A percentile compares a stretch with the other conserved stretches of the same genome.
Conservation (phyloP, 208 protist genomes). For the Leishmania amazonensis region DNA sequence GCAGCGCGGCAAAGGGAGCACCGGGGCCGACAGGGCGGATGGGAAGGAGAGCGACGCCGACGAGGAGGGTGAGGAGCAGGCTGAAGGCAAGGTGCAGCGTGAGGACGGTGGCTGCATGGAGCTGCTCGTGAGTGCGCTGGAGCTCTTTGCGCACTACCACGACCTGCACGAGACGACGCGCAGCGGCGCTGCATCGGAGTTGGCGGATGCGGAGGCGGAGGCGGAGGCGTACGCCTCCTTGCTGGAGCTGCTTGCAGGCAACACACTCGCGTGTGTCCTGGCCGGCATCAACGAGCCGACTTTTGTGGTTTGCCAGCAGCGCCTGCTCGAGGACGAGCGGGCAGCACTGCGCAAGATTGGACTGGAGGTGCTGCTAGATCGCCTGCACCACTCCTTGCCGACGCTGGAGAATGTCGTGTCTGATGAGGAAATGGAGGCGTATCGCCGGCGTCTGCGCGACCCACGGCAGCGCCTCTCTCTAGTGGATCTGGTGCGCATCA, state of each 20-base stretch:
- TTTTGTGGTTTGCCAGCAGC: slow-evolving; percentile 81
- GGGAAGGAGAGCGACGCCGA: slow-evolving; percentile 25
- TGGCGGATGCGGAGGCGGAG: slow-evolving; percentile 30
- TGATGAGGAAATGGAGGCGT: slow-evolving; percentile 77
- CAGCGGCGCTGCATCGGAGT: background rate
- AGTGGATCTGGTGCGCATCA: slow-evolving; percentile 77
- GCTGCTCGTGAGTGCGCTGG: slow-evolving; percentile 69
- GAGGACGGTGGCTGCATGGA: slow-evolving; percentile 71
- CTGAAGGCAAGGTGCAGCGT: slow-evolving; percentile 23
- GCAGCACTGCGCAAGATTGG: slow-evolving; percentile 71
- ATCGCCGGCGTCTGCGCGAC: slow-evolving; percentile 75
- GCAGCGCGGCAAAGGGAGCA: slow-evolving; percentile 11
- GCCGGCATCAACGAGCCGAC: slow-evolving; percentile 91
- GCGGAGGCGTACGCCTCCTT: slow-evolving; percentile 82
- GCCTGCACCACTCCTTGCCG: slow-evolving; percentile 86
- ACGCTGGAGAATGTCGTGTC: slow-evolving; percentile 83
- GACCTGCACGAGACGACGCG: slow-evolving; percentile 59
- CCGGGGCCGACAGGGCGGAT: background rate
- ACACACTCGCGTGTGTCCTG: slow-evolving; percentile 90
- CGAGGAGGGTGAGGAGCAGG: slow-evolving; percentile 29
- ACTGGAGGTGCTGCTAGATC: slow-evolving; percentile 88
- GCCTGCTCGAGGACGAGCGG: slow-evolving; percentile 65
- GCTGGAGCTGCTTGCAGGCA: slow-evolving; percentile 86
- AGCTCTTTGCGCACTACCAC: slow-evolving; percentile 84
- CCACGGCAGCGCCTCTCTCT: slow-evolving; percentile 79